phyloP scores from a whole-genome alignment of 1,284 basidiomycete genomes.

The Malassezia dermatis region DNA sequence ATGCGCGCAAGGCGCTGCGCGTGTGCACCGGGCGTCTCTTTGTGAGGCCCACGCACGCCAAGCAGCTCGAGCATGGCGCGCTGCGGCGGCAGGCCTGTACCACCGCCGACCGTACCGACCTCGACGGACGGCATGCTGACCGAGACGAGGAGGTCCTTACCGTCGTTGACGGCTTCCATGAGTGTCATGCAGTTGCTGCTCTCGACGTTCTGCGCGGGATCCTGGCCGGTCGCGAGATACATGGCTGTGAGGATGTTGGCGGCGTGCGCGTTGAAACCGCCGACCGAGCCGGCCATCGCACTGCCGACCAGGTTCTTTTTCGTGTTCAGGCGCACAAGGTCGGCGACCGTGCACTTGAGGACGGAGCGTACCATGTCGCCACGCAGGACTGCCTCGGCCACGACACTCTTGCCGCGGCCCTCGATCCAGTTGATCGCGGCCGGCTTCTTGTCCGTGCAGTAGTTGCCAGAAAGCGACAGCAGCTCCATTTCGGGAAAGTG shows the following conservation, averaged over 20 bases:
- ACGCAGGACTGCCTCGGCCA: constrained; percentile 86
- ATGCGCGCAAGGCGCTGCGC: constrained; percentile 45
- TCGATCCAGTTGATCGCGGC: constrained; percentile 99
- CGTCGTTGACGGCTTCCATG: constrained; percentile 89
- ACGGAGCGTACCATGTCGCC: constrained; percentile 78
- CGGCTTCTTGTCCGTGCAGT: constrained; percentile 99
- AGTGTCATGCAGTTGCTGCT: constrained; percentile 95
- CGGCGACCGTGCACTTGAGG: constrained; percentile 86
- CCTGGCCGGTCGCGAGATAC: constrained; percentile 92
- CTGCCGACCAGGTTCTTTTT: constrained; percentile 98
- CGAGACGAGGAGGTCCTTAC: constrained; percentile 65
- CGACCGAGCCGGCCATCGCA: constrained; percentile 92
- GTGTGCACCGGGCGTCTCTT: constrained; percentile 42
- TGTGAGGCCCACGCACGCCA: constrained; percentile 39
- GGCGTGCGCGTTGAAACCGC: constrained; percentile 97
- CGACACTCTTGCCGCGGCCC: constrained; percentile 91
- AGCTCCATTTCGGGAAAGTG: constrained; percentile 86
- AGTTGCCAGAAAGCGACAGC: constrained; percentile 91
- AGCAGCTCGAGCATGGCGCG: constrained; percentile 45
- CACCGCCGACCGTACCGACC: constrained; percentile 75
- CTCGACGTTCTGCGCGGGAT: constrained; percentile 98
- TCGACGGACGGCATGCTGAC: constrained; percentile 48
- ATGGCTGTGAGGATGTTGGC: constrained; percentile 91
- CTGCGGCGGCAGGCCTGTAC: constrained; percentile 54
- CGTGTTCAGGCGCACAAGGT: constrained; percentile 79